phyloP scores from a whole-genome alignment of 306 rosid species.

The Malus sylvestris region DNA sequence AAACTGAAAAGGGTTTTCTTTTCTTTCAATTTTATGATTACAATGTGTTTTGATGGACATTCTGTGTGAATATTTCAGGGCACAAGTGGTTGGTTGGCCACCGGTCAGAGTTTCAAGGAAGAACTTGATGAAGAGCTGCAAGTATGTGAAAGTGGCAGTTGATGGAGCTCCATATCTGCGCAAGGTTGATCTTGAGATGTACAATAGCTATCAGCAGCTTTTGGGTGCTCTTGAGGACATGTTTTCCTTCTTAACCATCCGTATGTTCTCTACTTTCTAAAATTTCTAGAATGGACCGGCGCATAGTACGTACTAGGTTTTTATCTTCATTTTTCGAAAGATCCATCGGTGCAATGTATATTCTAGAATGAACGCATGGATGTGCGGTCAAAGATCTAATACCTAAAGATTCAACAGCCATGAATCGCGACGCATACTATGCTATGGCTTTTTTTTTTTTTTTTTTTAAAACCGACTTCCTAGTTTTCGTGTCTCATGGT shows the following conservation, averaged over 20 bases:
- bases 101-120: constrained; percentile 57
- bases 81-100: constrained; percentile 61
- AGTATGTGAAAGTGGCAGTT: constrained; percentile 55
- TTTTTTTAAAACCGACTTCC: neutral
- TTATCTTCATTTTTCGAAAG: too few species aligned
- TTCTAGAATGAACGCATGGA: too few species aligned
- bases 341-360: too few species aligned
- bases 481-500: neutral
- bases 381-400: too few species aligned
- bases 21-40: neutral
- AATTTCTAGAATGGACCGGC: too few species aligned
- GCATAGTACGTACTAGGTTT: too few species aligned
- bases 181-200: constrained; percentile 51
- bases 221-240: constrained; percentile 37
- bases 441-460: neutral
- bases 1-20: neutral
- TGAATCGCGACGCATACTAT: neutral
- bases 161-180: constrained; percentile 74
- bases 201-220: constrained; percentile 42
- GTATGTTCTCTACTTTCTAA: constrained; percentile 21
- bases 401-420: neutral
- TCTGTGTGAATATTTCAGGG: constrained; percentile 20
- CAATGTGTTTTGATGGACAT: neutral
- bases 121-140: constrained; percentile 36
- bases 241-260: constrained; percentile 41